phyloP scores from a whole-genome alignment of 2,329 filamentous ascomycete genomes.

The Penicillium sumatraense region DNA sequence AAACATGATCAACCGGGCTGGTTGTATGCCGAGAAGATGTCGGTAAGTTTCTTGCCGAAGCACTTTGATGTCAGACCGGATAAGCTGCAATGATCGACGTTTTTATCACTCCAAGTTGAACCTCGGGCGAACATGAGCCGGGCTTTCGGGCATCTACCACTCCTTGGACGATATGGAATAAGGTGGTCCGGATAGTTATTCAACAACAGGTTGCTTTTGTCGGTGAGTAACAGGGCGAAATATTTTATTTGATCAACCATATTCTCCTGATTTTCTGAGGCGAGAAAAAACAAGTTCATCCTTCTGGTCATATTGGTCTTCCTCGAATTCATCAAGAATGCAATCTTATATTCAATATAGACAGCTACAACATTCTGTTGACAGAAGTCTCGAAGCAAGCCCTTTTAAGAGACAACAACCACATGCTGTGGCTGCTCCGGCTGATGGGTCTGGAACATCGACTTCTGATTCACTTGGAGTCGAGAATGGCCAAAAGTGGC shows the following conservation, averaged over 20 bases:
- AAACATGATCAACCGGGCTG: neutral
- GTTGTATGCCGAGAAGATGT: neutral
- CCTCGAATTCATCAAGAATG: neutral
- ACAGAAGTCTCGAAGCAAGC: neutral
- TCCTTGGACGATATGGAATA: neutral
- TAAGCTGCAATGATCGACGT: neutral
- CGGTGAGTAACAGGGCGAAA: neutral
- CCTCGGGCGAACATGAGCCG: neutral
- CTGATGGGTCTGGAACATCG: neutral
- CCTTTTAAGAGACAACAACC: neutral
- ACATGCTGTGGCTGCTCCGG: neutral
- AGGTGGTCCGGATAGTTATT: neutral
- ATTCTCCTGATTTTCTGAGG: neutral
- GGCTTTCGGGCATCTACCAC: neutral
- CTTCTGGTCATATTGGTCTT: neutral
- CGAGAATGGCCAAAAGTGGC: neutral
- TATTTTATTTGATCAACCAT: neutral
- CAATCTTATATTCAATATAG: neutral
- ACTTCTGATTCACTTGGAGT: neutral
- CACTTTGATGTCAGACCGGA: neutral
- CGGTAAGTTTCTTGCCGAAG: neutral
- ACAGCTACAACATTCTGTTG: neutral
- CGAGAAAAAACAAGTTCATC: neutral
- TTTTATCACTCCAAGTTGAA: neutral
- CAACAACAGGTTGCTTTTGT: neutral